Evolutionary conservation across 2,329 filamentous ascomycete species (phyloP), one percentile per base, ranked within the genome.

Genomic region (Talaromyces sp.): DNA sequence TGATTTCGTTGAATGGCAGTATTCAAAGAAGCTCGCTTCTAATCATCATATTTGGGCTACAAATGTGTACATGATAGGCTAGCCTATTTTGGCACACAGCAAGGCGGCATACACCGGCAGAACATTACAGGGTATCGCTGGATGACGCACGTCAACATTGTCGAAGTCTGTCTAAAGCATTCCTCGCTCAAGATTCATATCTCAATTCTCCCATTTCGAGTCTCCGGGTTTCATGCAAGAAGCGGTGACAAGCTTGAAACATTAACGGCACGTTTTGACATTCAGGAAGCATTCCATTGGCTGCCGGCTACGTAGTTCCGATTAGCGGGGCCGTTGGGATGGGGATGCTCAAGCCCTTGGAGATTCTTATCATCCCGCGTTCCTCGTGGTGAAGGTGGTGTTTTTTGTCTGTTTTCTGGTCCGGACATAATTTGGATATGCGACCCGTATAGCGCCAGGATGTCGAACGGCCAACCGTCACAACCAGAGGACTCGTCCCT

Each of bases 401-500:
- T 19, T 8, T 38, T 13, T 29, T 29, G 5, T 13, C 13, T 43
- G 5, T 34, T n/a, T n/a, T n/a, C n/a, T n/a, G n/a, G n/a, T n/a
- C n/a, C n/a, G n/a, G n/a, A n/a, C n/a, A n/a, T n/a, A n/a, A n/a
- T n/a, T n/a, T 36, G n/a, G 40, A 47, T 53, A 63, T 63, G 61
- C 61, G 38, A 31, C 43, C 29, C 40, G 11, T 51, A 40, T 51
- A 66, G 53, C 43, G 38, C n/a, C n/a, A 25, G 45, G 19, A 66
- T 66, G 64, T 47, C 64, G 11, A 58, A 66, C 29, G 54, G 49
- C 27, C 59, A 54, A 53, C 31, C 25, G 15, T 59, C 51, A 63
- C 51, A 53, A 49, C 53, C 53, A 29, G 64, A 63, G 25, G 64
- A 59, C 22, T 49, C 64, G 29, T 58, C 64, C 38, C 67, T 77